Base-by-base conservation (phyloP, 129 eudicot genomes). In the Heracleum sosnowskyi region DNA sequence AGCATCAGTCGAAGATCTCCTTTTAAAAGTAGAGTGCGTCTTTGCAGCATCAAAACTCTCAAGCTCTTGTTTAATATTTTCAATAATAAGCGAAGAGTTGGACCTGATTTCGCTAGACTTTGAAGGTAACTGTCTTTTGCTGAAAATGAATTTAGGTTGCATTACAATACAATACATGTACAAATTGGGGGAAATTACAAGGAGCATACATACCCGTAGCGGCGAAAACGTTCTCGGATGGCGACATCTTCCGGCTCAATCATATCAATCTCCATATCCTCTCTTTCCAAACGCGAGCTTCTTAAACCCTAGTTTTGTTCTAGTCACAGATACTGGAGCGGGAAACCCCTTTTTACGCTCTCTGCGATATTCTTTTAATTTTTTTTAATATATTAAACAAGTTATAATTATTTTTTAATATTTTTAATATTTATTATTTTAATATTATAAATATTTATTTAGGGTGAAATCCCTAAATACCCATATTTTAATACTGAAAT, bases 21-120 rank as follows among this genome's bases (percentile, higher is more conserved):
- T 81, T 84, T 86, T 87, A n/a, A 74, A 88, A 82, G 86, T 79
- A 53, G 91, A 91, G 24, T 78, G 85, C n/a, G 81, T 49, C 51
- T 85, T 83, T 20, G 82, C 89, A 10, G 81, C 78, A 55, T 87
- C 96, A 46, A 78, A 73, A 66, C 79, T 86, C 74, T 88, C 91
- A 57, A 85, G 86, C 86, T 95, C 97, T 66, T 82, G 85, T 81
- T 92, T 95, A 0, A 95, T 83, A 63, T 90, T 89, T 73, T 95
- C 99, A n/a, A 95, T 93, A 83, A 78, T 87, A 9, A 95, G 84
- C 9, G 95, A 96, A 74, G 96, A 89, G 81, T 92, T 95, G 29
- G 79, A 79, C 79, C 86, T 83, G 74, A 47, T 51, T 72, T 82
- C 86, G 79, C 89, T 82, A 78, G 92, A 87, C 83, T 83, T 85